These are phyloP conservation scores for Tetrapisispora namnaoensis DNA, from an alignment of 805 yeast genomes.

Conservation along the genomic window DNA sequence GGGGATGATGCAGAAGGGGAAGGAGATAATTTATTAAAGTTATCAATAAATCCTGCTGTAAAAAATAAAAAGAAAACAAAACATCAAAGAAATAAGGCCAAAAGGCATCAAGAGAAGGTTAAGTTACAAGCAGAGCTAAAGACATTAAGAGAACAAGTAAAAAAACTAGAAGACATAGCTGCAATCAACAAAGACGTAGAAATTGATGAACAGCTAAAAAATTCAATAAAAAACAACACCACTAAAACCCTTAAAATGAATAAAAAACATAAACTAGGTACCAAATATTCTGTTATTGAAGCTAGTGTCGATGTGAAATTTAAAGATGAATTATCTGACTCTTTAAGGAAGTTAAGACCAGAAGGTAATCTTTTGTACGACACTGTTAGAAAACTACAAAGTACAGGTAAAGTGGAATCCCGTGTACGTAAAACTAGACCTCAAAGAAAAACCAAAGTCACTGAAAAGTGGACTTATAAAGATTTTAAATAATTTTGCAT, in stretches of 20 bases:
- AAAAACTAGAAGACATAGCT: slow-evolving; percentile 45
- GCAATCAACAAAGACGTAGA: slow-evolving; percentile 25
- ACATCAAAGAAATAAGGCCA: slow-evolving; percentile 63
- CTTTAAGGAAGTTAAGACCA: slow-evolving; percentile 73
- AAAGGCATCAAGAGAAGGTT: slow-evolving; percentile 49
- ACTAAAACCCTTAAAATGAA: slow-evolving; percentile 25
- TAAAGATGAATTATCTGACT: slow-evolving; percentile 78
- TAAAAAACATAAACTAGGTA: slow-evolving; percentile 34
- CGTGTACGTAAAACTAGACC: slow-evolving; percentile 55
- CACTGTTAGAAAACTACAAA: slow-evolving; percentile 71
- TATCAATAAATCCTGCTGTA: slow-evolving; percentile 69
- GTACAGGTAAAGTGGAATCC: slow-evolving; percentile 78
- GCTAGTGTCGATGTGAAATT: slow-evolving; percentile 63
- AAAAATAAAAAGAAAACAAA: slow-evolving; percentile 63
- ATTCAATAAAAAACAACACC: slow-evolving; percentile 15
- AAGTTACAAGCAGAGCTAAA: slow-evolving; percentile 48
- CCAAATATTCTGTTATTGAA: slow-evolving; percentile 39
- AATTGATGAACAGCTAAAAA: slow-evolving; percentile 6
- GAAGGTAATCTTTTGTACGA: slow-evolving; percentile 85
- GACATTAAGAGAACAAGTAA: slow-evolving; percentile 48
- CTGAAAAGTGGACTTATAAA: slow-evolving; percentile 91
- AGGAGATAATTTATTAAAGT: slow-evolving; percentile 30
- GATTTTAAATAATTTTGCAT: slow-evolving; percentile 51
- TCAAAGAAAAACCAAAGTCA: slow-evolving; percentile 60
- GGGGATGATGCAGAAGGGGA: slow-evolving; percentile 32